Conservation (phyloP, 2,329 filamentous ascomycete species). For the Epichloe festucae region DNA sequence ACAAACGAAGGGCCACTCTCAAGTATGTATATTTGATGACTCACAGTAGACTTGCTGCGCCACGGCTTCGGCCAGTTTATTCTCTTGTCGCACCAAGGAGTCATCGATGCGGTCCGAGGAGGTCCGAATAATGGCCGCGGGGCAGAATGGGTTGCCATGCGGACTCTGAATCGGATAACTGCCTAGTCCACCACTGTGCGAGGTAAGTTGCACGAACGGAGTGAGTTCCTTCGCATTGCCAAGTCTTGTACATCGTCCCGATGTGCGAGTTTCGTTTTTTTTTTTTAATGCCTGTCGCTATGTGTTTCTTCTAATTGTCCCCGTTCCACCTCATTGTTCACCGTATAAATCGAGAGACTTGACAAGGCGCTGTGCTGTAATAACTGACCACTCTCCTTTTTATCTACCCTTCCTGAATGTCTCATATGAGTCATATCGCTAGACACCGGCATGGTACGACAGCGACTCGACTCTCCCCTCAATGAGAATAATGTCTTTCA, state of each 20-base stretch:
- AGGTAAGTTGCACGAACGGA: neutral
- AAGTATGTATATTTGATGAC: neutral
- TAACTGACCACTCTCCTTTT: too few species aligned
- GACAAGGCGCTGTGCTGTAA: too few species aligned
- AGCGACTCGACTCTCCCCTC: too few species aligned
- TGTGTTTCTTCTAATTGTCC: neutral
- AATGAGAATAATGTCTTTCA: too few species aligned
- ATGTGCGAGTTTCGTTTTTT: too few species aligned
- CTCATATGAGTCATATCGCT: too few species aligned
- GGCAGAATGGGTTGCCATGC: neutral
- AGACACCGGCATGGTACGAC: too few species aligned
- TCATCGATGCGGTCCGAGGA: neutral
- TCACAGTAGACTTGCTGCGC: constrained; percentile 3
- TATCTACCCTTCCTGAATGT: too few species aligned
- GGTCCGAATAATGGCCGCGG: neutral
- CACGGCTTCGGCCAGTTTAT: too few species aligned
- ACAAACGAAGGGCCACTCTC: too few species aligned
- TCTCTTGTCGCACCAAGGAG: neutral
- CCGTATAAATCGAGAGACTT: neutral
- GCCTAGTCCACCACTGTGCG: neutral
- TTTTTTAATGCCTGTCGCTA: neutral
- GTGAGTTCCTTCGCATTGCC: neutral
- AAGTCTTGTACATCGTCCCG: neutral
- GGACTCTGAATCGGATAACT: neutral
- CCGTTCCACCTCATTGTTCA: neutral